Percentiles rank a stretch among this genome's conserved stretches.
Conservation (phyloP, 2,329 filamentous ascomycete species). For the Annulohypoxylon truncatum region DNA sequence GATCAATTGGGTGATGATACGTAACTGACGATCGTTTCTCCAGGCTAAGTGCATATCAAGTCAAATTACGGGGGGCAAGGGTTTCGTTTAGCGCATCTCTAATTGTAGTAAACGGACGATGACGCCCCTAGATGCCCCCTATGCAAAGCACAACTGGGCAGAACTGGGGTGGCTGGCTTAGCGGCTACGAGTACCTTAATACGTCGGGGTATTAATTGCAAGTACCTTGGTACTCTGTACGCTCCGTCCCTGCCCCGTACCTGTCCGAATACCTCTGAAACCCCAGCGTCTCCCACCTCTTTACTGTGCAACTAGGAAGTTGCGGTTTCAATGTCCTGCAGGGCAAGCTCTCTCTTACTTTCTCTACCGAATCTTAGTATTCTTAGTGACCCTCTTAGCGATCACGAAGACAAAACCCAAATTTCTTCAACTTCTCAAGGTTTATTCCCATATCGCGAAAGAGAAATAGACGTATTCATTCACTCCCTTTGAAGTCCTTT, state of each 20-base stretch:
- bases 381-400: background rate
- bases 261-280: slow-evolving; percentile 21
- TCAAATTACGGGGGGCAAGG: slow-evolving; percentile 24
- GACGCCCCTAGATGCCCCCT: slow-evolving; percentile 14
- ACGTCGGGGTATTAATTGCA: background rate
- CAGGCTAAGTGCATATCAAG: slow-evolving; percentile 32
- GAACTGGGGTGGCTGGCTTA: slow-evolving; percentile 17
- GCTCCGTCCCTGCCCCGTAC: slow-evolving; percentile 11
- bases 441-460: slow-evolving; percentile 16
- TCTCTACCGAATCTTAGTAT: background rate
- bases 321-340: slow-evolving; percentile 12
- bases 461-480: slow-evolving; percentile 18
- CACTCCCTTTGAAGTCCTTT: slow-evolving; percentile 2
- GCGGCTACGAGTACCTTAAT: slow-evolving; percentile 4
- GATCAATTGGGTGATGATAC: too few species aligned
- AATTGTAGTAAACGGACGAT: slow-evolving; percentile 32
- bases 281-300: slow-evolving; percentile 33
- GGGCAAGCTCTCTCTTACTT: slow-evolving; percentile 18
- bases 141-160: slow-evolving; percentile 17
- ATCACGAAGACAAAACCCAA: slow-evolving; percentile 22
- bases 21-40: slow-evolving; percentile 6
- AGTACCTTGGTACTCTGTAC: background rate
- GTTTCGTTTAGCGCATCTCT: slow-evolving; percentile 34
- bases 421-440: background rate
- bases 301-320: slow-evolving; percentile 10